Percentiles rank a stretch among this genome's conserved stretches.
phyloP scores from a whole-genome alignment of 164 flowering plant species.

The Echeveria elegans region DNA sequence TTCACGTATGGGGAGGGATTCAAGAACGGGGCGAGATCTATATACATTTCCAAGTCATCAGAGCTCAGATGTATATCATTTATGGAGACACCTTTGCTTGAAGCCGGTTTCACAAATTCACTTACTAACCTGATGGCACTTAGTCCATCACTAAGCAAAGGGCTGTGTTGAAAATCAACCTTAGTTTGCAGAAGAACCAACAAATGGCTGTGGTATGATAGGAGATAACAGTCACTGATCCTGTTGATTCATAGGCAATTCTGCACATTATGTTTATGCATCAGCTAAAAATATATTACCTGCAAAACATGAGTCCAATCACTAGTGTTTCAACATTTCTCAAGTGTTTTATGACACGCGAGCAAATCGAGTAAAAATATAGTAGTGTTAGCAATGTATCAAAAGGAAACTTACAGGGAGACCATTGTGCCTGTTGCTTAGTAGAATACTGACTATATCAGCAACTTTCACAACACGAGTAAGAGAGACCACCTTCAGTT shows the following conservation, averaged over 20 bases:
- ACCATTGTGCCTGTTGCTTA: slow-evolving; percentile 76
- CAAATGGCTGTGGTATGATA: slow-evolving; percentile 57
- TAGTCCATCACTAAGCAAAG: slow-evolving; percentile 63
- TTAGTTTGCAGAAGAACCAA: slow-evolving; percentile 89
- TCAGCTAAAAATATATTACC: slow-evolving; percentile 31
- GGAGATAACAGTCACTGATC: not conserved
- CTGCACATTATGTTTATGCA: not conserved
- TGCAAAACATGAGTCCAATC: slow-evolving; percentile 82
- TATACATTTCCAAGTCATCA: slow-evolving; percentile 96
- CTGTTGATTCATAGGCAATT: not conserved
- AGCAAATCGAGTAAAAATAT: not conserved
- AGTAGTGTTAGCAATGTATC: not conserved
- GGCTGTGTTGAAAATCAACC: slow-evolving; percentile 89
- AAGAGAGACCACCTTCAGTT: slow-evolving; percentile 63
- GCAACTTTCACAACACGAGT: slow-evolving; percentile 84
- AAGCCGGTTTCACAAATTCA: slow-evolving; percentile 91
- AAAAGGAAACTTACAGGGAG: slow-evolving; percentile 65
- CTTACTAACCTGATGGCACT: slow-evolving; percentile 51
- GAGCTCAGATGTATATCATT: slow-evolving; percentile 66
- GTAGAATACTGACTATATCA: slow-evolving; percentile 58
- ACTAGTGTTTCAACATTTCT: slow-evolving; percentile 77
- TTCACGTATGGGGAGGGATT: slow-evolving; percentile 95
- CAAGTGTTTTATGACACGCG: slow-evolving; percentile 70
- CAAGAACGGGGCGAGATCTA: slow-evolving; percentile 89
- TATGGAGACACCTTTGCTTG: slow-evolving; percentile 77